These are phyloP conservation scores for Fusarium multiceps DNA, from an alignment of 2,329 filamentous ascomycete species.

Conservation along the genomic window DNA sequence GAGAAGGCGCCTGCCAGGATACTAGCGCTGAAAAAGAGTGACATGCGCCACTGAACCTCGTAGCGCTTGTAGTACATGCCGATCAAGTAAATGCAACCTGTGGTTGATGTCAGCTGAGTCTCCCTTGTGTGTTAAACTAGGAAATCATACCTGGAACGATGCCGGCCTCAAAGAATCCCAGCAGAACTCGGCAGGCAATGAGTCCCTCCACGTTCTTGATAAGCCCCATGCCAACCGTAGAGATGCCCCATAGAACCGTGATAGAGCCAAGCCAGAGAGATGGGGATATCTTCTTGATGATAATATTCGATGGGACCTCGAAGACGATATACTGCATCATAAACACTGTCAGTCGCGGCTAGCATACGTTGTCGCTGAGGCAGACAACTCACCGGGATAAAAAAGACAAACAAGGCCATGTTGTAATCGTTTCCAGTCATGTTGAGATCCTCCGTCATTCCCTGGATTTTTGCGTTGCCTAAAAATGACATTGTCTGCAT, in stretches of 20 bases:
- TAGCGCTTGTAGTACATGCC: constrained; percentile 19
- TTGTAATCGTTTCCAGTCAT: constrained; percentile 66
- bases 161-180: constrained; percentile 6
- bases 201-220: neutral
- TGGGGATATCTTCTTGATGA: constrained; percentile 15
- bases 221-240: neutral
- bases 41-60: constrained; percentile 19
- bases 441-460: constrained; percentile 40
- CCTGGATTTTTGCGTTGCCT: constrained; percentile 43
- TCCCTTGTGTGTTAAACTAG: accelerated
- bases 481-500: accelerated
- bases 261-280: constrained; percentile 12
- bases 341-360: constrained; percentile 43
- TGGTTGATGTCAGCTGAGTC: neutral
- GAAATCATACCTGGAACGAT: neutral
- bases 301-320: constrained; percentile 25
- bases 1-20: constrained; percentile 1
- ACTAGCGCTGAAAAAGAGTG: neutral
- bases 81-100: constrained; percentile 9
- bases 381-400: neutral
- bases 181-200: neutral
- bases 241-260: neutral
- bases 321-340: constrained; percentile 17
- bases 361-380: accelerated
- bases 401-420: constrained; percentile 48